Conservation (phyloP, 192 early-diverging fungal species). For the Coemansia sp. region DNA sequence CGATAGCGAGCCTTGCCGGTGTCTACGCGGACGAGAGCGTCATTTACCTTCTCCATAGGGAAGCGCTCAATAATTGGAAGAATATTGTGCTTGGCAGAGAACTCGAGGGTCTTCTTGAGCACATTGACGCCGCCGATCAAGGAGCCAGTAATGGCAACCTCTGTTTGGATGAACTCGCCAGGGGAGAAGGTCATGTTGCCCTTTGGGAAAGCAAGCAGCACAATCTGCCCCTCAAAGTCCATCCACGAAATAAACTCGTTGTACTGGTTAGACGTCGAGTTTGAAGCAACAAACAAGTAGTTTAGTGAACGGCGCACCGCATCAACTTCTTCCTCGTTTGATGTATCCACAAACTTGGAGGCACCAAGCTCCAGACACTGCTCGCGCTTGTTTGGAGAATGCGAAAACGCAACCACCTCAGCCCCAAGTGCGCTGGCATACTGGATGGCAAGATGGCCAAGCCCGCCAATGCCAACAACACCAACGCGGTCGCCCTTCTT, state of each 20-base stretch:
- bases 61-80: conserved; percentile 66
- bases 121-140: conserved; percentile 64
- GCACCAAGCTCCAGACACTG: conserved; percentile 62
- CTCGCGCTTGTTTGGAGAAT: conserved; percentile 60
- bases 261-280: conserved; percentile 51
- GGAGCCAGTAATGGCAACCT: conserved; percentile 65
- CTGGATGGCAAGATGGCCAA: conserved; percentile 76
- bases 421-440: conserved; percentile 45
- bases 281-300: conserved; percentile 41
- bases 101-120: conserved; percentile 67
- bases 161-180: conserved; percentile 47
- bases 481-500: too few species aligned
- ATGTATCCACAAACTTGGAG: conserved; percentile 52
- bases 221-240: conserved; percentile 60
- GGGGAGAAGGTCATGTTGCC: conserved; percentile 53
- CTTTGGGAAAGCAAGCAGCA: conserved; percentile 71
- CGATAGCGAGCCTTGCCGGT: conserved; percentile 70
- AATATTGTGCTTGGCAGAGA: conserved; percentile 67
- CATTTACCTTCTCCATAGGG: conserved; percentile 65
- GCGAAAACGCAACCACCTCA: conserved; percentile 58
- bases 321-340: conserved; percentile 33
- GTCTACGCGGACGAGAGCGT: conserved; percentile 63
- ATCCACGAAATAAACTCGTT: conserved; percentile 13
- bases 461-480: conserved; percentile 78
- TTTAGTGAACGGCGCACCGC: conserved; percentile 25